Conservation (phyloP, 768 basidiomycete species). For the Kwoniella europaea region DNA sequence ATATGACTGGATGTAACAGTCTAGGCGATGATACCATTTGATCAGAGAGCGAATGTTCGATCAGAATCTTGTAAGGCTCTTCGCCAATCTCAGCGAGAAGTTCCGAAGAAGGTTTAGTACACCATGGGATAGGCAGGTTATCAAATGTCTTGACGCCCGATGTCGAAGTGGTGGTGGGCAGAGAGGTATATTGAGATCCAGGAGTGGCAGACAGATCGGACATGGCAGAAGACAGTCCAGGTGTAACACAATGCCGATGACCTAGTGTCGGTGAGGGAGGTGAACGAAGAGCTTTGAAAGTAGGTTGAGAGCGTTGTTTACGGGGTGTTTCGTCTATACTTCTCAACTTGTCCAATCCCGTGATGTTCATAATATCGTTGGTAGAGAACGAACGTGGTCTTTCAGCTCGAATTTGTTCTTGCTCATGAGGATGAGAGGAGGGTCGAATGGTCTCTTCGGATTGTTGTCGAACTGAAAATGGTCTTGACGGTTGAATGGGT, state of each 20-base stretch:
- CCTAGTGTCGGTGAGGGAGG: not conserved
- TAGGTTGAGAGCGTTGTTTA: constrained; percentile 1
- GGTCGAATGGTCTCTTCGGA: constrained; percentile 13
- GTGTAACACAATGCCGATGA: not conserved
- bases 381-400: constrained; percentile 14
- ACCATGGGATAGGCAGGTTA: constrained; percentile 38
- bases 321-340: constrained; percentile 5
- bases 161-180: not conserved
- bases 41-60: constrained; percentile 4
- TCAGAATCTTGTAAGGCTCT: not conserved
- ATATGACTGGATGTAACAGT: constrained; percentile 21
- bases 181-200: not conserved
- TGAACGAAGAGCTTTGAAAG: not conserved
- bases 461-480: not conserved
- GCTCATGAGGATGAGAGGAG: not conserved
- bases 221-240: not conserved
- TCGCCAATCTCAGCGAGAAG: constrained; percentile 4
- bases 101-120: constrained; percentile 11
- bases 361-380: constrained; percentile 7
- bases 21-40: not conserved
- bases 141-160: constrained; percentile 22
- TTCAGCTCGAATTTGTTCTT: not conserved
- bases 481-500: not conserved
- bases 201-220: constrained; percentile 2
- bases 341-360: not conserved